Evolutionary conservation across 73 alveolate genomes (phyloP).

Genomic region (Stentor coeruleus): DNA sequence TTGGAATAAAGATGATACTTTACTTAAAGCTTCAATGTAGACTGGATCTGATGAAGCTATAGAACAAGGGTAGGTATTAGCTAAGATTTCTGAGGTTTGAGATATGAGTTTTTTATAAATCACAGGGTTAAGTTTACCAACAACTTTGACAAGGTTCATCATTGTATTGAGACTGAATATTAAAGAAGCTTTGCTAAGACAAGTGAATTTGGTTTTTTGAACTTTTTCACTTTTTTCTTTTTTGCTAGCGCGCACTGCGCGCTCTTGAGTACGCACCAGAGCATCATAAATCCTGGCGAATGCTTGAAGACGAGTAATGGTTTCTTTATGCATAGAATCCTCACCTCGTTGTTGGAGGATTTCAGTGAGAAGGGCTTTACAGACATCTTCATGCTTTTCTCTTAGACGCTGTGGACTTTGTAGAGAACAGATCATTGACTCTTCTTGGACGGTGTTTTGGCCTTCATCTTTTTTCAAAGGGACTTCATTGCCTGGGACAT

Average conservation of each 20-base stretch:
- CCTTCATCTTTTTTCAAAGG: not conserved
- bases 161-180: not conserved
- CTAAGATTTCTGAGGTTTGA: slow-evolving; percentile 15
- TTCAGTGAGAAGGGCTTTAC: slow-evolving; percentile 14
- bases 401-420: not conserved
- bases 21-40: not conserved
- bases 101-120: not conserved
- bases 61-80: slow-evolving; percentile 7
- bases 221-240: not conserved
- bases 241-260: not conserved
- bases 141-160: not conserved
- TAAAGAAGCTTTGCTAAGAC: not conserved
- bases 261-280: not conserved
- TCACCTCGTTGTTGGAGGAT: slow-evolving; percentile 25
- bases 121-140: not conserved
- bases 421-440: slow-evolving; percentile 6
- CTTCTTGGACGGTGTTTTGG: not conserved
- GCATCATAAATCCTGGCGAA: slow-evolving; percentile 8
- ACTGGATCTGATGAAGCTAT: not conserved
- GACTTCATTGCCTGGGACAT: slow-evolving; percentile 3
- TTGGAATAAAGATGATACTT: not conserved
- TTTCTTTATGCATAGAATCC: not conserved
- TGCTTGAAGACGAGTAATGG: not conserved
- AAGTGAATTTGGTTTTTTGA: not conserved
- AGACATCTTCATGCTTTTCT: slow-evolving; percentile 16